These are phyloP conservation scores for Lachnellula hyalina DNA, from an alignment of 2,329 filamentous ascomycete genomes.

Conservation along the genomic window DNA sequence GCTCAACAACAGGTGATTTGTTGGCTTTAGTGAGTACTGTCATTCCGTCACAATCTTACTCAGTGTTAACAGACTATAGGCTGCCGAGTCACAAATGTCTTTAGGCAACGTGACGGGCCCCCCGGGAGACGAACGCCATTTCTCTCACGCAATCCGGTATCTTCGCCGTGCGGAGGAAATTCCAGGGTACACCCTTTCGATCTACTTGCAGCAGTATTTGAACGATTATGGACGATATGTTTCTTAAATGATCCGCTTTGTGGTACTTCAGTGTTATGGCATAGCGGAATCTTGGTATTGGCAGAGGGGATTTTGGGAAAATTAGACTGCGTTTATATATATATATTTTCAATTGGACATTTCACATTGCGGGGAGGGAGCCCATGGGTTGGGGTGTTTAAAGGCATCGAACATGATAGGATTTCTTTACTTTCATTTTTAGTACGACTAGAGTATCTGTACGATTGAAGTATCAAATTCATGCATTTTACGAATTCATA, in stretches of 20 bases:
- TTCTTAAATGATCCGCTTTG: slow-evolving; percentile 5
- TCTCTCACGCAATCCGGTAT: slow-evolving; percentile 41
- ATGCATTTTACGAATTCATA: background rate
- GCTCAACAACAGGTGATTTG: slow-evolving; percentile 36
- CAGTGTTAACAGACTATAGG: slow-evolving; percentile 28
- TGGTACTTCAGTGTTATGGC: background rate
- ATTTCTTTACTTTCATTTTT: background rate
- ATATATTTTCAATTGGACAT: no score
- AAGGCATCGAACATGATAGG: no score
- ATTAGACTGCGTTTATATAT: no score
- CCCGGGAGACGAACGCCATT: slow-evolving; percentile 39
- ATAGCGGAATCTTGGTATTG: background rate
- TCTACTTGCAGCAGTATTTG: slow-evolving; percentile 44
- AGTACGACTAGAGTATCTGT: background rate
- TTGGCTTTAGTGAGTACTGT: slow-evolving; percentile 37
- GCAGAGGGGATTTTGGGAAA: no score
- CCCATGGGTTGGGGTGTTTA: no score
- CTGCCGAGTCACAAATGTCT: slow-evolving; percentile 48
- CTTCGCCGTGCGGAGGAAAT: slow-evolving; percentile 39
- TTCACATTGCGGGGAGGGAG: no score
- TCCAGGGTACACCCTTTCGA: slow-evolving; percentile 37
- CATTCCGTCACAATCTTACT: background rate
- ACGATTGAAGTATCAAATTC: background rate
- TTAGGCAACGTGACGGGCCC: slow-evolving; percentile 45
- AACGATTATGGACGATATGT: slow-evolving; percentile 39